A percentile compares a stretch with the other conserved stretches of the same genome.
phyloP scores from a whole-genome alignment of 192 early-diverging fungal species.

The Rhizoclosmatium globosum region DNA sequence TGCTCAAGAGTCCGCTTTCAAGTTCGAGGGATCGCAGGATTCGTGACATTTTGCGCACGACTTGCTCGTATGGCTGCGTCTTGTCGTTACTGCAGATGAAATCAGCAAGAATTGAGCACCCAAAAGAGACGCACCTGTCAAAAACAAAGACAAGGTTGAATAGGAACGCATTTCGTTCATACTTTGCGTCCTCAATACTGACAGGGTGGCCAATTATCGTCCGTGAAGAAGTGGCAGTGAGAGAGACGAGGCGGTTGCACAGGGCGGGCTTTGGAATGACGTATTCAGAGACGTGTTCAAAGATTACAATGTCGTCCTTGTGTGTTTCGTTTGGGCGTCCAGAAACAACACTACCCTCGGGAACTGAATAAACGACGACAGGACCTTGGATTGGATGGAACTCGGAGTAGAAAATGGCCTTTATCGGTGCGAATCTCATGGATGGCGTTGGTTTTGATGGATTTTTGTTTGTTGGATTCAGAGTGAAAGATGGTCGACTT shows the following conservation, averaged over 20 bases:
- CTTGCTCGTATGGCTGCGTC: slow-evolving; percentile 83
- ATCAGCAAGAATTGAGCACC: background rate
- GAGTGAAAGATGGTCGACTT: slow-evolving; percentile 2
- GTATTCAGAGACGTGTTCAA: slow-evolving; percentile 81
- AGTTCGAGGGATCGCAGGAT: slow-evolving; percentile 84
- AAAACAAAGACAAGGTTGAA: slow-evolving; percentile 98
- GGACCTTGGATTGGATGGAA: slow-evolving; percentile 83
- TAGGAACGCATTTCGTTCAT: slow-evolving; percentile 82
- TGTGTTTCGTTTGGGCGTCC: background rate
- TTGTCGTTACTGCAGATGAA: slow-evolving; percentile 60
- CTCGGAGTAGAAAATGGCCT: slow-evolving; percentile 82
- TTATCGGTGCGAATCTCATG: slow-evolving; percentile 70
- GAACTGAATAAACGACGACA: slow-evolving; percentile 74
- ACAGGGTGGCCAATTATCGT: slow-evolving; percentile 80
- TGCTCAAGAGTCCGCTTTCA: slow-evolving; percentile 68
- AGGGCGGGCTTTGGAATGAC: slow-evolving; percentile 85
- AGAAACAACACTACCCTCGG: slow-evolving; percentile 6
- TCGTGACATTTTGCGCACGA: slow-evolving; percentile 87
- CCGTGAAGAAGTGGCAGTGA: slow-evolving; percentile 68
- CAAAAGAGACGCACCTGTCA: slow-evolving; percentile 58
- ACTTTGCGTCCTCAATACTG: slow-evolving; percentile 70
- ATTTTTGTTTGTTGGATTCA: background rate
- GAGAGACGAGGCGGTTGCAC: slow-evolving; percentile 77
- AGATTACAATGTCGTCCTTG: slow-evolving; percentile 59
- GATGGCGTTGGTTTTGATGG: background rate